Evolutionary conservation across 1,139 yeast species (phyloP).

Genomic region (Pichia sp.): DNA sequence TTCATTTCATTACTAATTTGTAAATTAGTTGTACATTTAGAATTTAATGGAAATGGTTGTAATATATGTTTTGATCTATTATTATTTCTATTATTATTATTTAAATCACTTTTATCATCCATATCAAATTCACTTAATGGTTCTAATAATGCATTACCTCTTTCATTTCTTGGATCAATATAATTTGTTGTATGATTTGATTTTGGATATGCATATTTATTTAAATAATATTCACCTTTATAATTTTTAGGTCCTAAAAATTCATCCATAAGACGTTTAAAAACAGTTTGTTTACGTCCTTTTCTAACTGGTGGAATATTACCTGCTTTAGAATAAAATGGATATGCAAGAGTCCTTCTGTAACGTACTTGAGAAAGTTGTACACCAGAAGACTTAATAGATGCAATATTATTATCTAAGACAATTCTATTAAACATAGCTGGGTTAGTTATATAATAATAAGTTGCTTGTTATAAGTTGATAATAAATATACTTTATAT

Average conservation of each 20-base stretch:
- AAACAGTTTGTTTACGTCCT: conserved; percentile 37
- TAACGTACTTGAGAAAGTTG: conserved; percentile 30
- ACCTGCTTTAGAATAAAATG: conserved; percentile 38
- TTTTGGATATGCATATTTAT: conserved; percentile 71
- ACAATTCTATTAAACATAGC: conserved; percentile 11
- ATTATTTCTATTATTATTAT: conserved; percentile 8
- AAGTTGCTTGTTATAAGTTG: no score
- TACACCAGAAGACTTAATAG: conserved; percentile 13
- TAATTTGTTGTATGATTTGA: conserved; percentile 71
- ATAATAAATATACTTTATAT: no score
- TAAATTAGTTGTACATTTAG: conserved; percentile 60
- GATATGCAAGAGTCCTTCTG: conserved; percentile 43
- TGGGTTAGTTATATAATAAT: not conserved
- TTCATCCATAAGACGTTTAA: conserved; percentile 38
- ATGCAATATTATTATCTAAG: conserved; percentile 7
- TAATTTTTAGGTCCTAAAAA: conserved; percentile 81
- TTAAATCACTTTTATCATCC: conserved; percentile 11
- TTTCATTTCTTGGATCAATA: conserved; percentile 52
- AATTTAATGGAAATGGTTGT: conserved; percentile 78
- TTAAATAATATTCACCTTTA: conserved; percentile 74
- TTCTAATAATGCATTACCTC: conserved; percentile 35
- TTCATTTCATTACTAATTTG: conserved; percentile 55
- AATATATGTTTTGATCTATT: conserved; percentile 26
- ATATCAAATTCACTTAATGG: conserved; percentile 16
- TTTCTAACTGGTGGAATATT: conserved; percentile 38